phyloP scores from a whole-genome alignment of 495 filamentous ascomycete species.

The Cercophora newfieldiana region DNA sequence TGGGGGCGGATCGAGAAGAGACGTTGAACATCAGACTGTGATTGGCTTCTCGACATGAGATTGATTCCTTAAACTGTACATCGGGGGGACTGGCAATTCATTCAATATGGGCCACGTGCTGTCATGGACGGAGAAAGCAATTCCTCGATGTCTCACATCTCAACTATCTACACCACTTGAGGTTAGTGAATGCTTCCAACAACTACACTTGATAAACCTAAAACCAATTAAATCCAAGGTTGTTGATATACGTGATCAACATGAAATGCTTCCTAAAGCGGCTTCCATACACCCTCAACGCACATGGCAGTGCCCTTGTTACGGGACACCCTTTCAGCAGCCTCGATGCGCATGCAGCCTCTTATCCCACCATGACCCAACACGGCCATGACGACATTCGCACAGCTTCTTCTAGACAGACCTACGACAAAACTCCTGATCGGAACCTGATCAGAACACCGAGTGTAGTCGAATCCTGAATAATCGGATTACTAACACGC shows the following conservation, averaged over 20 bases:
- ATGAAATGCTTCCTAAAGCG: neutral
- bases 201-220: neutral
- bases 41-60: neutral
- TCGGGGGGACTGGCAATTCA: neutral
- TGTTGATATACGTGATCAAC: neutral
- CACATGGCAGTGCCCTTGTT: neutral
- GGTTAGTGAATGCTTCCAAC: neutral
- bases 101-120: neutral
- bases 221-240: neutral
- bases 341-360: neutral
- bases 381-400: neutral
- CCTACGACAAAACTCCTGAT: no score
- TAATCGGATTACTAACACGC: neutral
- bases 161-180: neutral
- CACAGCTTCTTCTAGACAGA: neutral
- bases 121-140: neutral
- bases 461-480: neutral
- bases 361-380: neutral
- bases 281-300: neutral
- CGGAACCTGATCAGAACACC: neutral
- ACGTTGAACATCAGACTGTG: conserved; percentile 35
- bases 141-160: neutral
- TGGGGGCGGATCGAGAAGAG: conserved; percentile 25
- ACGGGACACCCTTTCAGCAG: neutral
- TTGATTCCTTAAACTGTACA: neutral